Conservation (phyloP, 768 basidiomycete genomes). For the Termitomyces sp. region DNA sequence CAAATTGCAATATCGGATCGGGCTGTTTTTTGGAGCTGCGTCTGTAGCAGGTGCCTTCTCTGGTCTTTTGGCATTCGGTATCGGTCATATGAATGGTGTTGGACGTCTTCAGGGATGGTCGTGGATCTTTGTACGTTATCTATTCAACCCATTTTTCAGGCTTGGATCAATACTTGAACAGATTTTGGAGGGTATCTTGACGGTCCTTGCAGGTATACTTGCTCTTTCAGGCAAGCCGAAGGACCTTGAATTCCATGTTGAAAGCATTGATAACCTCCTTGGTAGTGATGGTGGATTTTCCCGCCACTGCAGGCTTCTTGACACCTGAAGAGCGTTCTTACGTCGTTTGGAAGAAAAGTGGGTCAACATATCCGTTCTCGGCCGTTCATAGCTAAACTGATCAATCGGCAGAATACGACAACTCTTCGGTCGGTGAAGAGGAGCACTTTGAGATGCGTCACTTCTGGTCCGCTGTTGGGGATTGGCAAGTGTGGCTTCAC, state of each 20-base stretch:
- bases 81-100: slow-evolving; percentile 45
- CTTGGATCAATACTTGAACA: slow-evolving; percentile 12
- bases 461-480: slow-evolving; percentile 44
- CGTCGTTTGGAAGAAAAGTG: slow-evolving; percentile 52
- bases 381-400: neutral
- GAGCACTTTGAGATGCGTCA: slow-evolving; percentile 54
- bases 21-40: slow-evolving; percentile 61
- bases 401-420: slow-evolving; percentile 39
- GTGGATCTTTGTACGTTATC: slow-evolving; percentile 55
- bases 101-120: slow-evolving; percentile 51
- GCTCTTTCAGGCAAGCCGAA: slow-evolving; percentile 40
- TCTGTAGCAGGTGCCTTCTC: slow-evolving; percentile 61
- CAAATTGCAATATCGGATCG: slow-evolving; percentile 53
- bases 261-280: neutral
- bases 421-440: slow-evolving; percentile 53
- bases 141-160: neutral
- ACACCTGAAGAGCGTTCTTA: slow-evolving; percentile 55
- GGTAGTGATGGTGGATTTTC: slow-evolving; percentile 58
- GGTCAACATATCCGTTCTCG: slow-evolving; percentile 5
- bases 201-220: slow-evolving; percentile 48
- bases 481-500: slow-evolving; percentile 66
- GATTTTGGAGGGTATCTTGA: slow-evolving; percentile 63
- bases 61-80: slow-evolving; percentile 51
- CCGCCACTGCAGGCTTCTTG: slow-evolving; percentile 51
- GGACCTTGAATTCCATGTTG: neutral